Conservation (phyloP, 2,329 filamentous ascomycete species). For the Mycogone perniciosa region DNA sequence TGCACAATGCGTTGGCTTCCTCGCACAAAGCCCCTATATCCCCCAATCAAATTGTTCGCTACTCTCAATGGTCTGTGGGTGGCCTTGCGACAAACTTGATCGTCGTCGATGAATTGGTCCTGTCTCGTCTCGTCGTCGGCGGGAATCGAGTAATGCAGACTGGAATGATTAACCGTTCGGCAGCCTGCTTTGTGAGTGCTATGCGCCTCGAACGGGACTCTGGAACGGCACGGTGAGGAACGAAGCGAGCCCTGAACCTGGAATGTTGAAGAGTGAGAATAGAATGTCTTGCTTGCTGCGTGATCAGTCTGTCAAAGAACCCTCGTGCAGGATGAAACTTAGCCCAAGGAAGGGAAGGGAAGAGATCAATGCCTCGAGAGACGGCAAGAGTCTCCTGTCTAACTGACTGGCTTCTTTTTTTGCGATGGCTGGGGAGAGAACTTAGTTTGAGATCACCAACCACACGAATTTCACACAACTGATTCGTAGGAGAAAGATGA, state of each 20-base stretch:
- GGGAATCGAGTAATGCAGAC: neutral
- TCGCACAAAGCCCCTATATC: neutral
- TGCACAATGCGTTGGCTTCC: neutral
- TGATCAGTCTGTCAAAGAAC: slow-evolving; percentile 9
- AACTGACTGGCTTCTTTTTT: neutral
- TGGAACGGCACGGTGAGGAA: neutral
- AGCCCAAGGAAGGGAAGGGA: slow-evolving; percentile 8
- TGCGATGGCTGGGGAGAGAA: slow-evolving; percentile 8
- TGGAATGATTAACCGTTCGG: slow-evolving; percentile 3
- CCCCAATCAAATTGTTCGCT: too few species aligned
- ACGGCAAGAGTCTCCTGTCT: neutral
- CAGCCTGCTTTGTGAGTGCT: neutral
- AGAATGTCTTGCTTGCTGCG: slow-evolving; percentile 3
- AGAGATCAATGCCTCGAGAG: slow-evolving; percentile 5
- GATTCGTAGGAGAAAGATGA: slow-evolving; percentile 7
- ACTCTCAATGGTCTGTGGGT: too few species aligned
- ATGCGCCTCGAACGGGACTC: neutral
- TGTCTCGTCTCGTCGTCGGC: neutral
- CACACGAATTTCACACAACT: slow-evolving; percentile 13
- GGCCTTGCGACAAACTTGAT: too few species aligned
- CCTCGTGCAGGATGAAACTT: slow-evolving; percentile 11
- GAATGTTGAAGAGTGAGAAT: slow-evolving; percentile 8
- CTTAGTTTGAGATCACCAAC: slow-evolving; percentile 3
- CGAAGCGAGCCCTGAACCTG: slow-evolving; percentile 6
- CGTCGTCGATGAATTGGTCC: neutral